These are phyloP conservation scores for Trichothecium roseum DNA, from an alignment of 2,329 filamentous ascomycete genomes.

Conservation along the genomic window DNA sequence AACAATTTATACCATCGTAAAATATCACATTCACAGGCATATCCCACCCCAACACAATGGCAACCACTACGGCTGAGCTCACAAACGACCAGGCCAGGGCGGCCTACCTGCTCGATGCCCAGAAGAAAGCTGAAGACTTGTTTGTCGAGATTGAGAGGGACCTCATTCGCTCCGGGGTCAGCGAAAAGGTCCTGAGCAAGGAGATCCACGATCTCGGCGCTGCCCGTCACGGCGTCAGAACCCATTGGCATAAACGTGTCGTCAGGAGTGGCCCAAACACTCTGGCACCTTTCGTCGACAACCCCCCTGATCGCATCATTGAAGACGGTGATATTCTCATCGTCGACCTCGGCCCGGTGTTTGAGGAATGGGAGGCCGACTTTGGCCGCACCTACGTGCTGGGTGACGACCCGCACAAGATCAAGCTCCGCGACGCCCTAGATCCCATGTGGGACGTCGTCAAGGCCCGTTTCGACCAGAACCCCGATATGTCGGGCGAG, in stretches of 20 bases:
- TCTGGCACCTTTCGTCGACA: slow-evolving; percentile 33
- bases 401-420: slow-evolving; percentile 33
- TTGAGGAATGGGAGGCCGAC: slow-evolving; percentile 42
- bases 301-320: slow-evolving; percentile 37
- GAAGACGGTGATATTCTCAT: slow-evolving; percentile 37
- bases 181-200: slow-evolving; percentile 34
- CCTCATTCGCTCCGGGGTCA: slow-evolving; percentile 34
- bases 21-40: no score
- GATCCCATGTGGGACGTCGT: slow-evolving; percentile 35
- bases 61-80: no score
- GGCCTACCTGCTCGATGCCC: slow-evolving; percentile 30
- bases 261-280: slow-evolving; percentile 40
- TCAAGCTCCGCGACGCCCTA: slow-evolving; percentile 30
- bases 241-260: slow-evolving; percentile 43
- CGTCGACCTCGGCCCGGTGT: slow-evolving; percentile 40
- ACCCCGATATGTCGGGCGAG: slow-evolving; percentile 35
- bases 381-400: slow-evolving; percentile 43
- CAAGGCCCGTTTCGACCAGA: slow-evolving; percentile 24
- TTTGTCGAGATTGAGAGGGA: slow-evolving; percentile 35
- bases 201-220: slow-evolving; percentile 28
- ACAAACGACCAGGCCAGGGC: slow-evolving; percentile 12
- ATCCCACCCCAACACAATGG: no score
- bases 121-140: slow-evolving; percentile 31
- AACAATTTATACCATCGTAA: no score
- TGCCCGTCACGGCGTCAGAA: slow-evolving; percentile 25